A percentile compares a stretch with the other conserved stretches of the same genome.
phyloP scores from a whole-genome alignment of 1,284 basidiomycete genomes.

The Cutaneotrichosporon cavernicola region DNA sequence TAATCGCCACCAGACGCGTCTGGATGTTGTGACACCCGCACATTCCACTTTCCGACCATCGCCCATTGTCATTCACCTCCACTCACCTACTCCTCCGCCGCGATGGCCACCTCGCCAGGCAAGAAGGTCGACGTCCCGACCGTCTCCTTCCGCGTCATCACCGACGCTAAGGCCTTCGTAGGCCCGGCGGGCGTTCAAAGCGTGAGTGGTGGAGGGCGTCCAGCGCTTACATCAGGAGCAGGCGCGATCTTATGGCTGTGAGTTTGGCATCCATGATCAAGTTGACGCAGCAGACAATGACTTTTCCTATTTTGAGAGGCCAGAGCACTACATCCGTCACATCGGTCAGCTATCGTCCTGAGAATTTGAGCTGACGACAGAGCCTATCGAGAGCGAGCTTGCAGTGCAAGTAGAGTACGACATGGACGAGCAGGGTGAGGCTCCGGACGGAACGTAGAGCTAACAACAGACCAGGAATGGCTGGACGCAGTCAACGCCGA shows the following conservation, averaged over 20 bases:
- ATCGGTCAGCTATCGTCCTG: constrained; percentile 61
- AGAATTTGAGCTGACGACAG: constrained; percentile 54
- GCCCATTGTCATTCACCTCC: not conserved
- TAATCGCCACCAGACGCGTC: not conserved
- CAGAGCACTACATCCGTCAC: constrained; percentile 84
- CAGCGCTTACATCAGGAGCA: constrained; percentile 34
- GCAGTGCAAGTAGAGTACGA: constrained; percentile 96
- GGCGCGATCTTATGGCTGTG: constrained; percentile 49
- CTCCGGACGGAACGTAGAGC: not conserved
- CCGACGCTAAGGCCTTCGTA: constrained; percentile 40
- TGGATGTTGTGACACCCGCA: not conserved
- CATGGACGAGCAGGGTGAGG: constrained; percentile 95
- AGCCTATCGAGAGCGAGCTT: constrained; percentile 89
- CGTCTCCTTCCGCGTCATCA: constrained; percentile 49
- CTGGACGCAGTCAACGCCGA: constrained; percentile 81
- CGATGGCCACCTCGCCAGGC: constrained; percentile 3
- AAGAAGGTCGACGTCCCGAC: constrained; percentile 45
- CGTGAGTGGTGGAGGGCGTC: constrained; percentile 30
- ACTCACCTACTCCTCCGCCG: not conserved
- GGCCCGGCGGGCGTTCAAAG: constrained; percentile 45
- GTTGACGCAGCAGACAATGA: constrained; percentile 65
- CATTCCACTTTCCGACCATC: not conserved
- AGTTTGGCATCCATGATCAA: not conserved
- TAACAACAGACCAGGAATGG: constrained; percentile 84
- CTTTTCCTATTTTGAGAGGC: constrained; percentile 68